Conservation (phyloP, 2,329 filamentous ascomycete species). For the Microsporum canis region DNA sequence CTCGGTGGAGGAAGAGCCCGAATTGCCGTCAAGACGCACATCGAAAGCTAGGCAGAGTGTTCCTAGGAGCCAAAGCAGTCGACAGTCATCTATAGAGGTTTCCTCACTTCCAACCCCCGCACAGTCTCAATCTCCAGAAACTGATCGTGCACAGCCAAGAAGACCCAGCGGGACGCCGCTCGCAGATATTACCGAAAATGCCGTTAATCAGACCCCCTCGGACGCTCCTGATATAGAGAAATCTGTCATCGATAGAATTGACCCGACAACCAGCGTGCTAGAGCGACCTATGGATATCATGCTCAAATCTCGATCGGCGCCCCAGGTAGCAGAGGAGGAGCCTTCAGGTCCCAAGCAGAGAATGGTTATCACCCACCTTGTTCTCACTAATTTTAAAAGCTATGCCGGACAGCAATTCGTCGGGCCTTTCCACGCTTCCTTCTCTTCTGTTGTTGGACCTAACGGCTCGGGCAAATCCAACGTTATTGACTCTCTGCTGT, state of each 20-base stretch:
- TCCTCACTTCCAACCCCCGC: conserved; percentile 39
- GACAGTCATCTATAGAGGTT: conserved; percentile 32
- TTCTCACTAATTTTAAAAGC: conserved; percentile 96
- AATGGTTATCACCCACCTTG: conserved; percentile 83
- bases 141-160: conserved; percentile 18
- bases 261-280: conserved; percentile 62
- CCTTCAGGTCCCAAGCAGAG: conserved; percentile 67
- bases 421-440: conserved; percentile 90
- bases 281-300: conserved; percentile 92
- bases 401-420: conserved; percentile 93
- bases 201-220: conserved; percentile 17
- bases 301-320: conserved; percentile 66
- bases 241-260: conserved; percentile 54
- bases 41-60: conserved; percentile 63
- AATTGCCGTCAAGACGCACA: conserved; percentile 44
- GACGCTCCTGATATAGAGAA: conserved; percentile 40
- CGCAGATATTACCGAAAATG: conserved; percentile 59
- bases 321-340: conserved; percentile 55
- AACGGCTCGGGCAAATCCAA: conserved; percentile 99
- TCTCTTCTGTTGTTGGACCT: conserved; percentile 93
- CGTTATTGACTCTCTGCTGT: conserved; percentile 93
- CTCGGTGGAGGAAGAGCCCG: conserved; percentile 38
- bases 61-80: conserved; percentile 31
- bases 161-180: conserved; percentile 45
- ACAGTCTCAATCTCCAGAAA: conserved; percentile 47